Base-by-base conservation (phyloP, 2,329 filamentous ascomycete species). In the Claviceps capensis region DNA sequence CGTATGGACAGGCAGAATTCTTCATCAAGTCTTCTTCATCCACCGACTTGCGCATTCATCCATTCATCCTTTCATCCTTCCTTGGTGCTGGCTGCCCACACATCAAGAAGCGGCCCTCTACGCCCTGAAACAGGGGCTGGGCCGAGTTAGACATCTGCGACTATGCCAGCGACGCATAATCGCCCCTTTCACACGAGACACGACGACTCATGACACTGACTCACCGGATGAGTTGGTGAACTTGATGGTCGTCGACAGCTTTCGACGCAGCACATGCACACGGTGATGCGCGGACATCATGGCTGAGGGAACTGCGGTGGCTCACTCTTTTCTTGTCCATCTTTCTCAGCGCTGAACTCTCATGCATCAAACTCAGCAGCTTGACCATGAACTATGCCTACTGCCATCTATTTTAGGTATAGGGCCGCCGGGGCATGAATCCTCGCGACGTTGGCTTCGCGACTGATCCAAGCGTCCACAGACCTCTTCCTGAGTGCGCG, bases 401-500 rank as follows among this genome's bases (percentile, higher is more conserved):
- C 45, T 14, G 3, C n/a, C 40, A 37, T 8, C 34, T 11, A 2
- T 19, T 19, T 42, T 7, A 37, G 6, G 23, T 23, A 38, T 45
- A 48, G 34, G 19, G 17, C 41, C 41, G 19, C n/a, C 34, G 34
- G 43, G 3, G 46, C 34, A 44, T 22, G 16, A 16, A 30, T 16
- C 13, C 3, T 8, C 26, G 30, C 11, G 26, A 37, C 30, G 41
- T 17, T 36, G 26, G 9, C n/a, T 19, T 26, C 23, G 23, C 13
- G 17, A 38, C 44, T 14, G n/a, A 17, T n/a, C 30, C 38, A 48
- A 36, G 30, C 30, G 30, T 34, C 26, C 52, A 53, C 49, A 49
- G 46, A 51, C 52, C 49, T 51, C 40, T 40, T 36, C 22, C 19
- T 30, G 40, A 51, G 17, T n/a, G 30, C 44, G n/a, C 44, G 5